phyloP scores from a whole-genome alignment of 1,284 basidiomycete genomes.

The Puccinia novopanici region DNA sequence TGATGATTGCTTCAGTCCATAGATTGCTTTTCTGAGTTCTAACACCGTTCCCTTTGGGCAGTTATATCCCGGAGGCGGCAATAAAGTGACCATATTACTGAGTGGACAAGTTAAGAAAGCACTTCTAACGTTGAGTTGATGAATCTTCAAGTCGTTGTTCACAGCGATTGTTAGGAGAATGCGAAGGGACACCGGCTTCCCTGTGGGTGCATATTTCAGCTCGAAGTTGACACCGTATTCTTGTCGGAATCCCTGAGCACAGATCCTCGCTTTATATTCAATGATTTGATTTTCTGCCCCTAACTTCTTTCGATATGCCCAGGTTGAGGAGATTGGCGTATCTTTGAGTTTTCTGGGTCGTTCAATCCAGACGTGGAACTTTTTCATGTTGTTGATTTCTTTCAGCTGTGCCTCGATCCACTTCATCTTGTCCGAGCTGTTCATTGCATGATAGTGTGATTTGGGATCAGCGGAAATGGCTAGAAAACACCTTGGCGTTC shows the following conservation, averaged over 20 bases:
- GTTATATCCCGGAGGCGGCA: not conserved
- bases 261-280: slow-evolving; percentile 51
- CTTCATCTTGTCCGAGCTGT: not conserved
- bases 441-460: not conserved
- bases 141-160: too few relatives aligned
- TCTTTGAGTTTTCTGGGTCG: not conserved
- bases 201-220: slow-evolving; percentile 50
- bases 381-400: not conserved
- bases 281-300: slow-evolving; percentile 4
- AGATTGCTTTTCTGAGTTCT: too few relatives aligned
- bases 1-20: not conserved
- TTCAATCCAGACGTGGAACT: not conserved
- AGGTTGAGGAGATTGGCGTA: not conserved
- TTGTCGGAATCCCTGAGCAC: slow-evolving; percentile 51
- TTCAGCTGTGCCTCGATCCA: not conserved
- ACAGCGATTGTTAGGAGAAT: slow-evolving; percentile 49
- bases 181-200: slow-evolving; percentile 17
- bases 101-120: not conserved
- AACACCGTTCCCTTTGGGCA: too few relatives aligned
- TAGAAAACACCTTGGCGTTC: not conserved
- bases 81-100: not conserved
- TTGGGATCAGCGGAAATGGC: not conserved
- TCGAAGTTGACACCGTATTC: slow-evolving; percentile 40
- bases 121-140: slow-evolving; percentile 43
- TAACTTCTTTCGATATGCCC: too few relatives aligned